These are phyloP conservation scores for Aechmea fasciata DNA, from an alignment of 176 grass and related monocot genomes.

Conservation along the genomic window DNA sequence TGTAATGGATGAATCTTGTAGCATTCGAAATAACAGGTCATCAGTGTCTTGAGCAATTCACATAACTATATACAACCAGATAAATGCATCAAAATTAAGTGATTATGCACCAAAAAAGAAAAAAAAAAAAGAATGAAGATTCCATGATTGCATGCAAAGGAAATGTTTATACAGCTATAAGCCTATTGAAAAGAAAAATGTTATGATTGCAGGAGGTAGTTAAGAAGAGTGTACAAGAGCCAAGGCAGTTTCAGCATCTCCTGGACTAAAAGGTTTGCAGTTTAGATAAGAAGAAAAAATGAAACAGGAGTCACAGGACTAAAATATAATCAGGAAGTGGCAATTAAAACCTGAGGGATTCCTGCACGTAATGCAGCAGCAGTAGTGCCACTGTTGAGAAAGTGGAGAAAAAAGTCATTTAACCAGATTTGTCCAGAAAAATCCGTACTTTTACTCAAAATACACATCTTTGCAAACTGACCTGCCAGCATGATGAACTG, in stretches of 20 bases:
- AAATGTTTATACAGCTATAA: too few species aligned
- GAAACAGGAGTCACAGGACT: neutral
- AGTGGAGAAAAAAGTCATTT: slow-evolving; percentile 9
- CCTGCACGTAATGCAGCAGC: slow-evolving; percentile 72
- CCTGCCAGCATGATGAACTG: slow-evolving; percentile 88
- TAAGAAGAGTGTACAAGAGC: too few species aligned
- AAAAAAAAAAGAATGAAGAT: slow-evolving; percentile 3
- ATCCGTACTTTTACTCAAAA: too few species aligned
- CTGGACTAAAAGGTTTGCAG: too few species aligned
- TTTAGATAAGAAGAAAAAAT: neutral
- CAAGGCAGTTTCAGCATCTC: too few species aligned
- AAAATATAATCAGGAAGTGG: neutral
- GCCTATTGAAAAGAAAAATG: too few species aligned
- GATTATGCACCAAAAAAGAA: neutral
- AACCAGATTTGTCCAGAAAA: neutral
- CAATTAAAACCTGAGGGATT: slow-evolving; percentile 50
- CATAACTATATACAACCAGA: neutral
- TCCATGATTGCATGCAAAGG: neutral
- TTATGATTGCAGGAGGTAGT: too few species aligned
- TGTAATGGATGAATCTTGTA: neutral
- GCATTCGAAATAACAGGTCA: neutral
- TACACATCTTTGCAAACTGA: slow-evolving; percentile 6
- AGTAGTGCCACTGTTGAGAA: slow-evolving; percentile 58
- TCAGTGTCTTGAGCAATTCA: neutral
- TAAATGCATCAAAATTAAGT: neutral